Evolutionary conservation across 169 alveolate species (phyloP), one percentile per base, ranked within the genome.

Genomic region (Neospora caninum): DNA sequence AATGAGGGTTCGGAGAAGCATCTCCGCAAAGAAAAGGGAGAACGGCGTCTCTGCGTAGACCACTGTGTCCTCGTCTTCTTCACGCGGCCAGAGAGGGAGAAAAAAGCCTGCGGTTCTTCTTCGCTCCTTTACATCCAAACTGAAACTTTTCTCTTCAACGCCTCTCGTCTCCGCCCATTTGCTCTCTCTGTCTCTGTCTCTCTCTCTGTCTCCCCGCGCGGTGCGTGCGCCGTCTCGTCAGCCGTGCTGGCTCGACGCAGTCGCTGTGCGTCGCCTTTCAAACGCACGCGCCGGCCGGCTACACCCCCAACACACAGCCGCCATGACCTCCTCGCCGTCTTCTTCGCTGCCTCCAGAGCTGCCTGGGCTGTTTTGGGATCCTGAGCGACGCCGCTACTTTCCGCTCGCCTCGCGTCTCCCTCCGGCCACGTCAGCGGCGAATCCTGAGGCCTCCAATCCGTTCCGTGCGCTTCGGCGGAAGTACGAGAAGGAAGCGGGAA

Each of bases 351-450:
- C 86, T 10, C 86, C 45, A 0, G 93, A 88, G 1, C 38, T 88
- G 58, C 93, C 93, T 2, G 93, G 93, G 41, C 36, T 88, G 25
- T 88, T 49, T 54, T 88, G 93, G 93, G 84, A 88, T 31, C 67
- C 93, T 7, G 93, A 54, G 84, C 82, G 84, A 31, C 58, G 64
- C 43, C 22, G 93, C 6, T 88, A 88, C 64, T 88, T 88, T 34
- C 93, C 93, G 0, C 53, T 88, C 27, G 83, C 36, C 25, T 88
- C 93, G 13, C 93, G 41, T 39, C 82, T 27, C 67, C 93, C 41
- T 34, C 93, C 93, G 7, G 45, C 86, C 43, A 38, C n/a, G 27
- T 78, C 86, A 4, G 86, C 86, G 31, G 86, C 86, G 45, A 36
- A 38, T n/a, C 86, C 86, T 2, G 86, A 78, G 49, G 29, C 49